Base-by-base conservation (phyloP, 352 stramenopile species). In the Phytophthora hybrid region DNA sequence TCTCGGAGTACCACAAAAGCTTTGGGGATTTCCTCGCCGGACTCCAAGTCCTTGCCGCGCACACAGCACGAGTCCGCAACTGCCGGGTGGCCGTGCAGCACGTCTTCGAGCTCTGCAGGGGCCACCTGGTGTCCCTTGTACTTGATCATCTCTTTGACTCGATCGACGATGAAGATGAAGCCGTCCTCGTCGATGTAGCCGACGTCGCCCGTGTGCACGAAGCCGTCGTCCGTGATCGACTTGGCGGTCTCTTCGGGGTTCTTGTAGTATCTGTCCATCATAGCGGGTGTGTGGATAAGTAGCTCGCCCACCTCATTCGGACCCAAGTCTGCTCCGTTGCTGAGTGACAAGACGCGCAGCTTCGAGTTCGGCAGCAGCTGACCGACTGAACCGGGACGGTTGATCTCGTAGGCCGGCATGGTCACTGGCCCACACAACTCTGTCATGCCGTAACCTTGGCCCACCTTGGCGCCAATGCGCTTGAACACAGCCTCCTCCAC, bases 131-230 rank as follows among this genome's bases (percentile, higher is more conserved):
- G 94, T 1, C 94, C 95, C 66, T 97, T 97, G 67, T 97, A 94
- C 82, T 99, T 99, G 79, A 98, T 99, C 46, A 99, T 81, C 76
- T 98, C 94, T 84, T 99, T 98, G 34, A 97, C 77, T n/a, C 94
- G 80, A 75, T 98, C 96, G 0, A 92, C 91, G 57, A 98, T 97
- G 67, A 92, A 98, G 29, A 98, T 87, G 70, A 84, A 98, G 0
- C 93, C 94, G 54, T 98, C 91, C 14, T 95, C 82, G 65, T 98
- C 94, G 65, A 98, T 94, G 68, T 94, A 90, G 19, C 85, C 93
- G 19, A 98, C 76, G 78, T 99, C 96, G 19, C 95, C 96, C 26
- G 93, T 98, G 60, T 85, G 81, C 26, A 98, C 68, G 79, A 92
- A 98, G 4, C 86, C 86, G 53, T 92, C 87, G 19, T 83, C 59